Evolutionary conservation across 768 basidiomycete species (phyloP).

Genomic region (Russula earlei): DNA sequence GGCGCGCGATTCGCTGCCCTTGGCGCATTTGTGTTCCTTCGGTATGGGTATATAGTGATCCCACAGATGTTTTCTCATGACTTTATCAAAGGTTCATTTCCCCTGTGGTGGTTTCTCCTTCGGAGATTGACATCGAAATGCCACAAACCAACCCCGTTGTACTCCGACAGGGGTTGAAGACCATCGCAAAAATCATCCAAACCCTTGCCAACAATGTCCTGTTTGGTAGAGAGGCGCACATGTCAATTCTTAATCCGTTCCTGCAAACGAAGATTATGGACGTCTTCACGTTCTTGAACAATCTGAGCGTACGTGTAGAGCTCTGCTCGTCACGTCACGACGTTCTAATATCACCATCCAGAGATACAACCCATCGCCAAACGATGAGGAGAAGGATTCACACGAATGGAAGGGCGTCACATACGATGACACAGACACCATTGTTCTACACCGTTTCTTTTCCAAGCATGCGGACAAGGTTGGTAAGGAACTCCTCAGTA

Average conservation of each 20-base stretch:
- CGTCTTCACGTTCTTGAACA: slow-evolving; percentile 69
- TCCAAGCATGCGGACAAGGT: slow-evolving; percentile 81
- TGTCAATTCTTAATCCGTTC: slow-evolving; percentile 74
- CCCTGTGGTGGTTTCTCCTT: slow-evolving; percentile 82
- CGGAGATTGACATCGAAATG: slow-evolving; percentile 73
- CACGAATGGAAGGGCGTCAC: slow-evolving; percentile 71
- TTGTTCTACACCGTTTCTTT: slow-evolving; percentile 77
- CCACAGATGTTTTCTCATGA: neutral
- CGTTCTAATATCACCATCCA: slow-evolving; percentile 17
- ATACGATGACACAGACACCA: slow-evolving; percentile 74
- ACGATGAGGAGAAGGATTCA: slow-evolving; percentile 44
- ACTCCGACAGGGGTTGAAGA: slow-evolving; percentile 70
- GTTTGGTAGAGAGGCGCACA: slow-evolving; percentile 85
- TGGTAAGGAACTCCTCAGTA: slow-evolving; percentile 75
- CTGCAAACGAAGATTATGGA: slow-evolving; percentile 57
- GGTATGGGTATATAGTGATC: slow-evolving; percentile 33
- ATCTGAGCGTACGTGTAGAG: slow-evolving; percentile 48
- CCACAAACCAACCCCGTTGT: slow-evolving; percentile 48
- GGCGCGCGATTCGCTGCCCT: slow-evolving; percentile 73
- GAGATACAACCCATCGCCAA: slow-evolving; percentile 34
- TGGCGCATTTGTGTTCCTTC: slow-evolving; percentile 86
- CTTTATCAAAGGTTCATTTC: slow-evolving; percentile 67
- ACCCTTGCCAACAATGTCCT: slow-evolving; percentile 91
- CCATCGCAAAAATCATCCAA: slow-evolving; percentile 88
- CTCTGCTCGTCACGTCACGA: neutral